A percentile compares a stretch with the other conserved stretches of the same genome.
These are phyloP conservation scores for Epichloe amarillans DNA, from an alignment of 2,329 filamentous ascomycete genomes.

Conservation along the genomic window DNA sequence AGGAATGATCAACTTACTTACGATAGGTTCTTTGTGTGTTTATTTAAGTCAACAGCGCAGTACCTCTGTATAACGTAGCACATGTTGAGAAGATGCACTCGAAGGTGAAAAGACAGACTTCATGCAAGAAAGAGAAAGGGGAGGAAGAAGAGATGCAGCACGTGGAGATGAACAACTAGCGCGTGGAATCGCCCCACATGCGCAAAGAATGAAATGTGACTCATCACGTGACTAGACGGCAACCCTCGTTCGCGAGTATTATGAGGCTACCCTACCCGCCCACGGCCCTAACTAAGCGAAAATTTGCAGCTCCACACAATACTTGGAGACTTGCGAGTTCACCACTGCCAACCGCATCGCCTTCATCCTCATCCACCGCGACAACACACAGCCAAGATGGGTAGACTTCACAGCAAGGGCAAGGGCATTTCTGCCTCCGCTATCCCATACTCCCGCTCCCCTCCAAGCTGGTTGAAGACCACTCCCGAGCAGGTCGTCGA, in stretches of 20 bases:
- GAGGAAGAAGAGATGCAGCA: background rate
- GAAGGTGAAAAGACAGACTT: background rate
- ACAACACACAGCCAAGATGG: conserved; percentile 52
- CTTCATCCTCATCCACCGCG: conserved; percentile 22
- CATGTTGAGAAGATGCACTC: background rate
- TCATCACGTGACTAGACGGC: background rate
- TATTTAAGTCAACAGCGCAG: background rate
- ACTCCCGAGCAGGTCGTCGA: conserved; percentile 97
- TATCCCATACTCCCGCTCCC: conserved; percentile 87
- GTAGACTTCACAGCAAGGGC: conserved; percentile 98
- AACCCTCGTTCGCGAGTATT: background rate
- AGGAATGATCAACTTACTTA: conserved; percentile 3
- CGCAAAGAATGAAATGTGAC: no score
- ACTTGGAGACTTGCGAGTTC: conserved; percentile 13
- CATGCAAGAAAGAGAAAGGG: background rate
- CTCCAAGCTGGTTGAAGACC: conserved; percentile 96
- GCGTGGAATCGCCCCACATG: background rate
- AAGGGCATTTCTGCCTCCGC: conserved; percentile 97
- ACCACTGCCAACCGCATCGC: conserved; percentile 15
- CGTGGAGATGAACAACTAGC: background rate
- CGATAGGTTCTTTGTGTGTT: background rate
- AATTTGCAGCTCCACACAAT: conserved; percentile 30
- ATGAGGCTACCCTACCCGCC: background rate
- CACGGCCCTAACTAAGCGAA: conserved; percentile 34
- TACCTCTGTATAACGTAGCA: background rate